Conservation (phyloP, 2,329 filamentous ascomycete genomes). For the Gremmenia infestans region DNA sequence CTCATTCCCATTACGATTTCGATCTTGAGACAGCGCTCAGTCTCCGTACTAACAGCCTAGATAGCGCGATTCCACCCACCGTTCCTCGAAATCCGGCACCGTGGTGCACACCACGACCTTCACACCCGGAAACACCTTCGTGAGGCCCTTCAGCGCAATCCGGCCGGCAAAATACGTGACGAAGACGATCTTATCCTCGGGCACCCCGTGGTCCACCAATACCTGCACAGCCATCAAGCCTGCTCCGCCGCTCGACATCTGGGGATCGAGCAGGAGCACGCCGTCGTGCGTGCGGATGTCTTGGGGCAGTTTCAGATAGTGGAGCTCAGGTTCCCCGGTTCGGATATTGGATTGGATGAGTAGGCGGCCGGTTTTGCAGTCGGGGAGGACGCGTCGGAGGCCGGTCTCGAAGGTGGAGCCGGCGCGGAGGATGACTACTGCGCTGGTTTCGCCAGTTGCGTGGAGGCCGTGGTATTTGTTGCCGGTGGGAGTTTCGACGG, state of each 20-base stretch:
- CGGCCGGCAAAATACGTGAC: conserved; percentile 88
- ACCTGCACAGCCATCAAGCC: conserved; percentile 93
- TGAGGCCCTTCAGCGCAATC: conserved; percentile 76
- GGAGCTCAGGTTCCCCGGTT: conserved; percentile 86
- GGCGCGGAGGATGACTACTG: conserved; percentile 82
- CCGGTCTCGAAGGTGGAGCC: conserved; percentile 86
- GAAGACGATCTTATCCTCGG: conserved; percentile 79
- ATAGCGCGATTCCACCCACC: conserved; percentile 88
- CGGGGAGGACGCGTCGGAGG: conserved; percentile 83
- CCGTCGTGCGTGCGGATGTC: conserved; percentile 71
- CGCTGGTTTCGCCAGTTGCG: conserved; percentile 70
- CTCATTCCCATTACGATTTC: no score
- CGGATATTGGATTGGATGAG: conserved; percentile 84
- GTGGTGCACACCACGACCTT: conserved; percentile 81
- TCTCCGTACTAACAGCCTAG: conserved; percentile 64
- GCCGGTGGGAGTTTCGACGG: conserved; percentile 67
- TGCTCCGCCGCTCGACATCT: conserved; percentile 87
- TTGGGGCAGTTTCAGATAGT: conserved; percentile 76
- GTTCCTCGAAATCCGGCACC: conserved; percentile 73
- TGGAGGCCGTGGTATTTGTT: conserved; percentile 66
- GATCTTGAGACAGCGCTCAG: no score
- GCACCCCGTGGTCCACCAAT: conserved; percentile 88
- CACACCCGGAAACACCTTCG: conserved; percentile 83
- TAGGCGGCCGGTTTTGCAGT: conserved; percentile 82
- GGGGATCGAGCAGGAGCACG: conserved; percentile 83